phyloP scores from a whole-genome alignment of 1,284 basidiomycete species.

The Sporisorium reilianum region DNA sequence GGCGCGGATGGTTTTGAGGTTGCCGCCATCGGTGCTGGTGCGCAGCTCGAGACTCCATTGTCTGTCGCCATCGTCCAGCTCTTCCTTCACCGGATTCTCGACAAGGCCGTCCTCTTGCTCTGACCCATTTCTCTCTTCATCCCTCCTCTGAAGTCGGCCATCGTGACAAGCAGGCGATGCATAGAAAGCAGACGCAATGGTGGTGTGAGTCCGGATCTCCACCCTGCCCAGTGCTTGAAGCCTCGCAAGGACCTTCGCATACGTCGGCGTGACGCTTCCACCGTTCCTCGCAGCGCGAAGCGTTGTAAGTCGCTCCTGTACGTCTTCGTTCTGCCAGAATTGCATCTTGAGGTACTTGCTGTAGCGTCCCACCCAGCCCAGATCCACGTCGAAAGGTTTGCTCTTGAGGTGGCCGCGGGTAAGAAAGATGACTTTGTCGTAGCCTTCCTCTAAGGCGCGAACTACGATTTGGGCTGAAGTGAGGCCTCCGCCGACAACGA shows the following conservation, averaged over 20 bases:
- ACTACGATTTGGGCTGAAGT: constrained; percentile 70
- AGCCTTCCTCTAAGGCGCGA: constrained; percentile 60
- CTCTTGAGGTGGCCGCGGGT: constrained; percentile 66
- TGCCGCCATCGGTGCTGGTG: constrained; percentile 12
- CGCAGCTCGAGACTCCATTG: constrained; percentile 45
- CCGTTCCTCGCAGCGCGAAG: constrained; percentile 65
- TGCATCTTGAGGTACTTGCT: constrained; percentile 64
- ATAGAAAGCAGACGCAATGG: constrained; percentile 36
- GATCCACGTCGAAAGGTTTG: constrained; percentile 67
- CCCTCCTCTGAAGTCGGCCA: not conserved
- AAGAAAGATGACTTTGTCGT: constrained; percentile 65
- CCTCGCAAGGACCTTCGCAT: constrained; percentile 51
- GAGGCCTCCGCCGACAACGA: constrained; percentile 69
- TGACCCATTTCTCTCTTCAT: not conserved
- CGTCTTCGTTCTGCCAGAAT: constrained; percentile 66
- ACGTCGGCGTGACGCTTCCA: constrained; percentile 67
- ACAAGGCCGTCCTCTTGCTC: not conserved
- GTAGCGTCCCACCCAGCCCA: constrained; percentile 65
- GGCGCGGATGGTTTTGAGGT: constrained; percentile 2
- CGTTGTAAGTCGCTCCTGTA: constrained; percentile 46
- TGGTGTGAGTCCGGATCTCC: constrained; percentile 56
- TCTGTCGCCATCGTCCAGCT: not conserved
- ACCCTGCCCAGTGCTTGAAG: constrained; percentile 54
- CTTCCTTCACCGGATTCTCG: not conserved
- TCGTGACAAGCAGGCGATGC: not conserved